Evolutionary conservation across 192 early-diverging fungal genomes (phyloP).

Genomic region (Backusella sp.): DNA sequence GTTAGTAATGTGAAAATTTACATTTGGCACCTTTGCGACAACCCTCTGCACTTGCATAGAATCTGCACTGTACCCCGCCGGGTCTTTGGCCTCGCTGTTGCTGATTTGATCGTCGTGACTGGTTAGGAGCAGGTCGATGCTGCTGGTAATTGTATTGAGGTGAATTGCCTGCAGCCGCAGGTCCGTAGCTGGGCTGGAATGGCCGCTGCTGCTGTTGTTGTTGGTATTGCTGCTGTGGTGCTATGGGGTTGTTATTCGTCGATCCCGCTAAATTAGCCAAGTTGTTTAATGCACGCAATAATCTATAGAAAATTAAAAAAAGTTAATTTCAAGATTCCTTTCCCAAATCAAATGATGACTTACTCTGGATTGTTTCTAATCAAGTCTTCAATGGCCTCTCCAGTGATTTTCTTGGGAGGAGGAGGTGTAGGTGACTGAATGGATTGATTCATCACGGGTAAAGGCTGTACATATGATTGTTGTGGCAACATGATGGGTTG

Average conservation of each 20-base stretch:
- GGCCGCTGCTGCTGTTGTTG: not conserved
- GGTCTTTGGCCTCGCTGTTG: not conserved
- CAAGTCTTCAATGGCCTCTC: not conserved
- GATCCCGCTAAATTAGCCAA: not conserved
- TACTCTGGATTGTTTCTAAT: slow-evolving; percentile 9
- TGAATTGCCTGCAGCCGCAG: not conserved
- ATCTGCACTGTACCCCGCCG: not conserved
- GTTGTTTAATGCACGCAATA: not conserved
- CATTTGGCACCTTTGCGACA: slow-evolving; percentile 2
- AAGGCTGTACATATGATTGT: not conserved
- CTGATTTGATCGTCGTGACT: not conserved
- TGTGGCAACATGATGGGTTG: not conserved
- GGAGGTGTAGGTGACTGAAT: not conserved
- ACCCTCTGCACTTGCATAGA: not conserved
- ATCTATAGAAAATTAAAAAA: not conserved
- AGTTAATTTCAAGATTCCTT: not conserved
- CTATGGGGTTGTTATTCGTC: not conserved
- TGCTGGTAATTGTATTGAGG: not conserved
- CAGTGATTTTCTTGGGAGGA: not conserved
- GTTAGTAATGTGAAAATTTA: not conserved
- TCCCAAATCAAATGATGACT: not conserved
- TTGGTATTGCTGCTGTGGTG: not conserved
- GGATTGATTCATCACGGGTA: not conserved
- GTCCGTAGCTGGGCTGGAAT: not conserved
- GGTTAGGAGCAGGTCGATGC: not conserved